Conservation (phyloP, 2,329 filamentous ascomycete species). For the Epichloe typhina region DNA sequence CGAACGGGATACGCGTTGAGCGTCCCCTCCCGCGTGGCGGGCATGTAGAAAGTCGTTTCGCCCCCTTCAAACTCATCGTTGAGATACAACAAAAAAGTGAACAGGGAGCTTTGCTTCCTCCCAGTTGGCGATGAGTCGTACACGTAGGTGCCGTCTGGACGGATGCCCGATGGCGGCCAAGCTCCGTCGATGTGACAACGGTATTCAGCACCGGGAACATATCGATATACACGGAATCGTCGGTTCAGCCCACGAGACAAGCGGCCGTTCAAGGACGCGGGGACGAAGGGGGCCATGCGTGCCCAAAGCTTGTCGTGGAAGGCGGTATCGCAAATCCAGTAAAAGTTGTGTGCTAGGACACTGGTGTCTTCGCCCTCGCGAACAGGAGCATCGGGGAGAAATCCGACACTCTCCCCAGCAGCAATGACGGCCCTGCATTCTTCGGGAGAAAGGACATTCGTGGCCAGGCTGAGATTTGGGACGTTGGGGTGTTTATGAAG, state of each 20-base stretch:
- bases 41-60: conserved; percentile 59
- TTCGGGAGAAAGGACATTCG: conserved; percentile 42
- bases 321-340: conserved; percentile 52
- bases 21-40: conserved; percentile 47
- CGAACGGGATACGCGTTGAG: conserved; percentile 58
- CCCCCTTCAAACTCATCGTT: conserved; percentile 61
- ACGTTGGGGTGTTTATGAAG: conserved; percentile 49
- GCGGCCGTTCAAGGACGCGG: conserved; percentile 39
- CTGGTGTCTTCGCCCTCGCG: conserved; percentile 52
- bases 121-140: conserved; percentile 51
- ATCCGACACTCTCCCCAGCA: conserved; percentile 50
- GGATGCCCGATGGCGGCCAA: conserved; percentile 57
- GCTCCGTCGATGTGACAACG: conserved; percentile 58
- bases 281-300: conserved; percentile 46
- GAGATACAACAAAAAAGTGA: conserved; percentile 56
- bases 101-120: conserved; percentile 52
- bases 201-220: conserved; percentile 61
- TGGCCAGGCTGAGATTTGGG: conserved; percentile 46
- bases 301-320: conserved; percentile 53
- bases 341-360: conserved; percentile 59
- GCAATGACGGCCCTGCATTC: conserved; percentile 57
- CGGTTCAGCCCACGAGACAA: conserved; percentile 51
- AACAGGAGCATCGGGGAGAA: conserved; percentile 54
- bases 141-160: conserved; percentile 43
- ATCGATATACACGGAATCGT: conserved; percentile 58